These are phyloP conservation scores for Microbotryum violaceum DNA, from an alignment of 1,284 basidiomycete genomes.

Conservation along the genomic window DNA sequence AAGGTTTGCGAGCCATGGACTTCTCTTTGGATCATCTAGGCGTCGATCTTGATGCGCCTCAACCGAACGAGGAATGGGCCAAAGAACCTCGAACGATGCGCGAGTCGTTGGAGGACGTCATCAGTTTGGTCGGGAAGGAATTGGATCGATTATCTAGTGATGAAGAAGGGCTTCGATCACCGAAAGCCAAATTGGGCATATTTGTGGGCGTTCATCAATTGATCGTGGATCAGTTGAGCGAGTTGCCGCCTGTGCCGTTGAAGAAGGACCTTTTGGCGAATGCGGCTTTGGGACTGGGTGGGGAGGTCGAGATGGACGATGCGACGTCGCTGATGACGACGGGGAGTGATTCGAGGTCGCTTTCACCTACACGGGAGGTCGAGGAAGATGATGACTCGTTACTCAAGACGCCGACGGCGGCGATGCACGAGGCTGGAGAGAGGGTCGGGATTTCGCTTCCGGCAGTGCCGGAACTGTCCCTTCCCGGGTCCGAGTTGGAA, in stretches of 20 bases:
- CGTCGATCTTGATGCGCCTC: conserved; percentile 52
- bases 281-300: conserved; percentile 5
- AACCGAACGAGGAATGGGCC: conserved; percentile 27
- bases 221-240: conserved; percentile 56
- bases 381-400: conserved; percentile 11
- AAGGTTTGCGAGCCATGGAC: conserved; percentile 82
- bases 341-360: conserved; percentile 10
- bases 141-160: conserved; percentile 53
- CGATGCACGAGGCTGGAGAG: neutral
- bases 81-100: conserved; percentile 45
- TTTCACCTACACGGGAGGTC: conserved; percentile 9
- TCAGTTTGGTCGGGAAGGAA: conserved; percentile 64
- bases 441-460: neutral
- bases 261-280: conserved; percentile 30
- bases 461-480: conserved; percentile 15
- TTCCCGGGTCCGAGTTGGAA: conserved; percentile 1
- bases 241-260: conserved; percentile 36
- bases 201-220: conserved; percentile 75
- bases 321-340: conserved; percentile 17
- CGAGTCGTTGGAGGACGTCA: conserved; percentile 56
- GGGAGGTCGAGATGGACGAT: conserved; percentile 36
- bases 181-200: conserved; percentile 68
- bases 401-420: conserved; percentile 7
- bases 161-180: conserved; percentile 51
- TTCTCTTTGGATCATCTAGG: conserved; percentile 78